These are phyloP conservation scores for Chamaenerion angustifolium DNA, from an alignment of 345 rosid species.

Conservation along the genomic window DNA sequence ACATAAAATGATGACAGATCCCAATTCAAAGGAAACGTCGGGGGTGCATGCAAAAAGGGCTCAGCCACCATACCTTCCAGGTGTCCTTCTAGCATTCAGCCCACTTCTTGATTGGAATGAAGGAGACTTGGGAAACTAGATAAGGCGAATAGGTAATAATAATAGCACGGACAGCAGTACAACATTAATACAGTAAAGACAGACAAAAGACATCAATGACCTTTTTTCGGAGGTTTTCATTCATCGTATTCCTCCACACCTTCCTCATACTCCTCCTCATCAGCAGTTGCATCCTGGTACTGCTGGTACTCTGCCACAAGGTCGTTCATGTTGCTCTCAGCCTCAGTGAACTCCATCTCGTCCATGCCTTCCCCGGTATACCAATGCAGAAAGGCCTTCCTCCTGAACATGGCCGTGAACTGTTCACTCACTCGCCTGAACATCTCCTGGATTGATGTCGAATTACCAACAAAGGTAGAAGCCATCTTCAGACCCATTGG, in stretches of 20 bases:
- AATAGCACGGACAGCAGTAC: too few species aligned
- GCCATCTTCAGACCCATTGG: conserved; percentile 46
- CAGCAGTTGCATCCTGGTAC: conserved; percentile 91
- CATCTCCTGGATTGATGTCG: conserved; percentile 93
- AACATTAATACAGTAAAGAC: too few species aligned
- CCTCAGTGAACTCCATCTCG: conserved; percentile 97
- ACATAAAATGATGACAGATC: too few species aligned
- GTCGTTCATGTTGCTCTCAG: conserved; percentile 97
- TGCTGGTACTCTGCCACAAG: conserved; percentile 92
- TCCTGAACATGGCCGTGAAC: conserved; percentile 92
- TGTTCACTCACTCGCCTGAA: conserved; percentile 98
- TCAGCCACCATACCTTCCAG: too few species aligned
- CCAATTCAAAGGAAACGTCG: too few species aligned
- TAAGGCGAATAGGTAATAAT: too few species aligned
- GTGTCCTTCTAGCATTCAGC: too few species aligned
- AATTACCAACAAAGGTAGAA: conserved; percentile 59
- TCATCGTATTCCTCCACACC: conserved; percentile 26
- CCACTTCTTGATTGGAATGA: too few species aligned
- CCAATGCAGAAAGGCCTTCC: conserved; percentile 97
- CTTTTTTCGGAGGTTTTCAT: conserved; percentile 7
- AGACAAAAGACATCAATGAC: too few species aligned
- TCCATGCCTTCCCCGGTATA: conserved; percentile 98
- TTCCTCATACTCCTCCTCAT: conserved; percentile 71
- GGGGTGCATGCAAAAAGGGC: too few species aligned
- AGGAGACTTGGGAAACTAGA: too few species aligned